A percentile compares a stretch with the other conserved stretches of the same genome.
Conservation (phyloP, 2,329 filamentous ascomycete genomes). For the Sphaerulina vaccinii region DNA sequence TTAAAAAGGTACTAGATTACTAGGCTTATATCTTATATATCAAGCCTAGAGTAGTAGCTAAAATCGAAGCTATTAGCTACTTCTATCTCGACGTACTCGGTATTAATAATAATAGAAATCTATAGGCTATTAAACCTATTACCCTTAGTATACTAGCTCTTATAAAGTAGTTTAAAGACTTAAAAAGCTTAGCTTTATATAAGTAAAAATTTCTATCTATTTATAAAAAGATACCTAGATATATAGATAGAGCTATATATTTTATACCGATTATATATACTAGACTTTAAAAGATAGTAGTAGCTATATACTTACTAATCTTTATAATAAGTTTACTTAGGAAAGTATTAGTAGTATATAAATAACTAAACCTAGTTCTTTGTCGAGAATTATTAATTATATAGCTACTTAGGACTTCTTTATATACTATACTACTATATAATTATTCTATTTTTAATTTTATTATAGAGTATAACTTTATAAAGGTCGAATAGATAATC, state of each 20-base stretch:
- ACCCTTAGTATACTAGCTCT: not conserved
- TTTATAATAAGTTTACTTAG: not conserved
- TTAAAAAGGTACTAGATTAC: not conserved
- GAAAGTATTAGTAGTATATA: not conserved
- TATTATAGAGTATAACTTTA: not conserved
- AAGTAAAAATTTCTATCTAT: not conserved
- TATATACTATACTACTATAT: not conserved
- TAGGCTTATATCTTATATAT: not conserved
- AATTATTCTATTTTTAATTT: not conserved
- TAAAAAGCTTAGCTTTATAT: not conserved
- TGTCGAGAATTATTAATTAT: not conserved
- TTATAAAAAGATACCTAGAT: not conserved
- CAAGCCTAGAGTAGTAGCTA: not conserved
- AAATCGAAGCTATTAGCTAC: not conserved
- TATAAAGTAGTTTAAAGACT: not conserved
- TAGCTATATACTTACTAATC: not conserved
- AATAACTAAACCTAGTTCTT: not conserved
- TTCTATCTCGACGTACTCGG: not conserved
- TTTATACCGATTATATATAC: not conserved
- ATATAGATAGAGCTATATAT: not conserved
- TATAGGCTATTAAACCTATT: not conserved
- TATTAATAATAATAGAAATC: not conserved
- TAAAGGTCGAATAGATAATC: not conserved
- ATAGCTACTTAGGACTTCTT: not conserved
- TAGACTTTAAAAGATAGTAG: not conserved